Base-by-base conservation (phyloP, 2,329 filamentous ascomycete genomes). In the Dactylonectria macrodidyma region DNA sequence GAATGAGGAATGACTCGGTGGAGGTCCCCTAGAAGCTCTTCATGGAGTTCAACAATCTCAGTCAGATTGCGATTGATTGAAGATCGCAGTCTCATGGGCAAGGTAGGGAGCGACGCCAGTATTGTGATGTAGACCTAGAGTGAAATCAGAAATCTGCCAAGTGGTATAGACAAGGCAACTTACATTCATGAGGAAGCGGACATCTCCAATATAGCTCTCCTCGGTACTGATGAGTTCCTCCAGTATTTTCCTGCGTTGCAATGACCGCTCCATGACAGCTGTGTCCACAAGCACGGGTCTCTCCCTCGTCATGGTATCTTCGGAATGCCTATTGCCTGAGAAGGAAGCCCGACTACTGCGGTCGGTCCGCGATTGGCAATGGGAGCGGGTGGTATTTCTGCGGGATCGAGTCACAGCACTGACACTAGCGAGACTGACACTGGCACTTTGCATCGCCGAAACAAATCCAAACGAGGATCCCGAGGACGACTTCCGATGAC, bases 181-280 rank as follows among this genome's bases (percentile, higher is more conserved):
- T 83, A 95, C 95, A 81, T 97, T 95, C 78, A 93, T 92, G 66
- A 98, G 84, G 71, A 96, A 94, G 74, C 94, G 94, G 65, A 98
- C 81, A 75, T 97, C 95, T 16, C 91, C 90, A 74, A 98, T 91
- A 78, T 98, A 98, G 75, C 92, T 90, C 78, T 96, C 93, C 80
- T 98, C 96, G 0, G 95, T 97, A 64, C 84, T 88, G 68, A 98
- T 90, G 58, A 98, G 84, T 81, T 98, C 96, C 77, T 96, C 93
- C 41, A 98, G 82, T 46, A 97, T 90, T 69, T 91, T 90, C 14
- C 94, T 90, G 68, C 96, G 89, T 75, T 95, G 92, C 22, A 93
- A 81, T 2, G 94, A 89, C 60, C 95, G 89, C 71, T 91, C 88
- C 48, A 88, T 88, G n/a, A 92, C 91, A 34, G 87, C 90, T 65